Evolutionary conservation across 2,329 filamentous ascomycete genomes (phyloP), one percentile per base, ranked within the genome.

Genomic region (Aspergillus calidoustus): DNA sequence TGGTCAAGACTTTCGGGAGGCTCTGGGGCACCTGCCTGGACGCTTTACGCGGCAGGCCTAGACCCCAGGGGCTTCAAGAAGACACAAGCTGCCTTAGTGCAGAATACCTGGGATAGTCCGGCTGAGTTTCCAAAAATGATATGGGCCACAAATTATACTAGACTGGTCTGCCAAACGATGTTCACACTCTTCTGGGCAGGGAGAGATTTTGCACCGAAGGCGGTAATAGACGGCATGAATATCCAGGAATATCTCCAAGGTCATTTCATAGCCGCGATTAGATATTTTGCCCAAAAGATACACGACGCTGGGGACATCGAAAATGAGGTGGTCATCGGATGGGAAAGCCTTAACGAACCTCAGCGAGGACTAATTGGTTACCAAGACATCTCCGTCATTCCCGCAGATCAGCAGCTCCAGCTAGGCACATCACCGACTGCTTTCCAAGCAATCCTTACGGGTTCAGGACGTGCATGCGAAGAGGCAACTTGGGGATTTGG

Each of bases 11-110:
- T 95, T 73, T 93, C 91, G 6, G 95, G 95, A 49, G 95, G 95
- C 51, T 98, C 94, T 28, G 95, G 95, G 34, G 95, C 95, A 5
- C 95, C 96, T 1, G 90, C 98, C 87, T 99, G 95, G 95, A 99
- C 96, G 22, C 78, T 99, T 2, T 97, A 98, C 77, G 95, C 96
- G 28, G 93, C 91, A 67, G 95, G 95, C 8, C 82, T 99, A 51
- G 92, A 99, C 73, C 95, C 95, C 0, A 85, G 89, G 75, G 89
- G 86, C 67, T 97, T 99, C 72, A 87, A 89, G 56, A 88, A 87
- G 22, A 99, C 93, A 15, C 91, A 97, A 77, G 94, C 94, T 4
- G 92, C 95, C 43, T 86, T 98, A 62, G 94, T 99, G 7, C 95
- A 99, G 57, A 99, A 98, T 72, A 96, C 91, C 2, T 97, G 92